These are phyloP conservation scores for Cadophora luteo-olivacea DNA, from an alignment of 2,329 filamentous ascomycete species.

Conservation along the genomic window DNA sequence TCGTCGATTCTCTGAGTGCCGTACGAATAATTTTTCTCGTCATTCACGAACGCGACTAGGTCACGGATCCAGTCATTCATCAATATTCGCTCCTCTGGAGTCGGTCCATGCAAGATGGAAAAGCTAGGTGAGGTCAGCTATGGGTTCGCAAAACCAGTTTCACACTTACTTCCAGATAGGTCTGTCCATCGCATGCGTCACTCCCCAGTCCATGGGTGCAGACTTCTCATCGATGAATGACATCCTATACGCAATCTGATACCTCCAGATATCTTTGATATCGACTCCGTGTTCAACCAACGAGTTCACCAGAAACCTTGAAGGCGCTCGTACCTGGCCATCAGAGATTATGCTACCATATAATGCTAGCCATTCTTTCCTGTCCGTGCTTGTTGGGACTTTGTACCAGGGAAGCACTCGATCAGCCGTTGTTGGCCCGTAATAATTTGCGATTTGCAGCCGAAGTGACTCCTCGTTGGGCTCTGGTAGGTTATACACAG, in stretches of 20 bases:
- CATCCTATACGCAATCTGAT: conserved; percentile 50
- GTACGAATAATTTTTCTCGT: conserved; percentile 42
- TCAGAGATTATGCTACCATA: conserved; percentile 52
- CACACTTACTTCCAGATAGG: conserved; percentile 51
- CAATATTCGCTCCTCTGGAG: conserved; percentile 42
- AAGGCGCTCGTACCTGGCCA: conserved; percentile 49
- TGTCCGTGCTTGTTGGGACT: conserved; percentile 43
- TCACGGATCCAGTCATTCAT: conserved; percentile 50
- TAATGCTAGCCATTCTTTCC: conserved; percentile 47
- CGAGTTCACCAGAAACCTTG: conserved; percentile 45
- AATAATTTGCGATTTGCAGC: conserved; percentile 52
- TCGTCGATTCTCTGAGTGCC: conserved; percentile 47
- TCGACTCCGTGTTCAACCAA: conserved; percentile 45
- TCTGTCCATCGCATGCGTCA: conserved; percentile 51
- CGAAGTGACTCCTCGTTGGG: conserved; percentile 46
- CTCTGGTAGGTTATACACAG: conserved; percentile 48
- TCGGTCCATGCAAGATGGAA: conserved; percentile 49
- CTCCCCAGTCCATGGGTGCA: conserved; percentile 46
- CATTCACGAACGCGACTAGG: conserved; percentile 48
- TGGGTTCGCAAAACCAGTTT: neutral
- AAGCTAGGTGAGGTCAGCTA: conserved; percentile 40
- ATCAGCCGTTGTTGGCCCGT: conserved; percentile 48
- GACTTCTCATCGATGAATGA: conserved; percentile 51
- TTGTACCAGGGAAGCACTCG: conserved; percentile 47
- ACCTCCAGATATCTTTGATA: conserved; percentile 49